phyloP scores from a whole-genome alignment of 257 asterid genomes.

The Solanum lycopersicoides region DNA sequence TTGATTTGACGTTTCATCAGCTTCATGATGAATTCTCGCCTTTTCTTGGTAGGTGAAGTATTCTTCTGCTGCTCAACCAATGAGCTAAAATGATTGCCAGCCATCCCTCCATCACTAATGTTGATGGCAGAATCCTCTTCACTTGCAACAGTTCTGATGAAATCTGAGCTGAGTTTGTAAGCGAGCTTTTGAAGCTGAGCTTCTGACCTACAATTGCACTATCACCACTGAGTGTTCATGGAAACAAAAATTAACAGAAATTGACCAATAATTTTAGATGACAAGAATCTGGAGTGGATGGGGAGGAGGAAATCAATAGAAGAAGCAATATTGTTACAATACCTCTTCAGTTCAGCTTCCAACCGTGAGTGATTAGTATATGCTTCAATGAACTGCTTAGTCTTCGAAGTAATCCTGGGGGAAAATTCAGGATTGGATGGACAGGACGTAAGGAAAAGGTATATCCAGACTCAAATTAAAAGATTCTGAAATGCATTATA shows the following conservation, averaged over 20 bases:
- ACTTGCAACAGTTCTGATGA: conserved; percentile 18
- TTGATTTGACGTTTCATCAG: conserved; percentile 33
- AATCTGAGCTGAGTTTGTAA: conserved; percentile 51
- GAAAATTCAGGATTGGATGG: conserved; percentile 4
- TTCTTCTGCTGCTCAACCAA: conserved; percentile 27
- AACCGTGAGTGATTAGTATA: conserved; percentile 53
- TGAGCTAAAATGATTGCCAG: conserved; percentile 26
- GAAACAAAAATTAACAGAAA: neutral
- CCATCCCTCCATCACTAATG: conserved; percentile 37
- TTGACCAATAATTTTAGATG: neutral
- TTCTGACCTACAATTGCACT: conserved; percentile 51
- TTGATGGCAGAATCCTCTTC: conserved; percentile 38
- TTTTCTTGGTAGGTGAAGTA: conserved; percentile 48
- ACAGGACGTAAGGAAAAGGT: neutral
- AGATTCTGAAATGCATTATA: neutral
- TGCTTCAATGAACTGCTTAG: conserved; percentile 69
- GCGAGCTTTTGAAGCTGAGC: conserved; percentile 70
- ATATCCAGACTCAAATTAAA: neutral
- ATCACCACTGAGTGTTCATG: neutral
- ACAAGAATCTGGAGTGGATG: neutral
- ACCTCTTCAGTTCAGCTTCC: conserved; percentile 89
- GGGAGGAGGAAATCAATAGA: neutral
- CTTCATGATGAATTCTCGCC: conserved; percentile 28
- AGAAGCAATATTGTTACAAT: neutral
- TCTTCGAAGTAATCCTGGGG: conserved; percentile 44